A percentile compares a stretch with the other conserved stretches of the same genome.
Conservation (phyloP, 2,329 filamentous ascomycete species). For the Gliomastix tumulicola region DNA sequence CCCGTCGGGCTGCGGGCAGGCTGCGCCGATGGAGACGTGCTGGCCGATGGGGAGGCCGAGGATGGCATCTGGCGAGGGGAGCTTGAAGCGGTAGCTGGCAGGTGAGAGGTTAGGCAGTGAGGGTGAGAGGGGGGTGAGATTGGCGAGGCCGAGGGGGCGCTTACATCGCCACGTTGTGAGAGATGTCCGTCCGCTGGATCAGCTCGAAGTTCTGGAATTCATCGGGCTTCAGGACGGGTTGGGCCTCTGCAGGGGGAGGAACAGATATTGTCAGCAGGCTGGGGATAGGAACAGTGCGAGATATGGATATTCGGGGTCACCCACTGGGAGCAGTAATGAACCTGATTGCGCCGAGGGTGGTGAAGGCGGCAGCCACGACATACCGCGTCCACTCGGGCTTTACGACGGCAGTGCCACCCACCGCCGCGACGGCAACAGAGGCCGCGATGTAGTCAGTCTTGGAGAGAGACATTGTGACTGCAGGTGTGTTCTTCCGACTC, state of each 20-base stretch:
- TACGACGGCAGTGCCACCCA: too few relatives aligned
- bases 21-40: constrained; percentile 92
- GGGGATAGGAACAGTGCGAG: too few relatives aligned
- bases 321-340: too few relatives aligned
- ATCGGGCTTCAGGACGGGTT: constrained; percentile 80
- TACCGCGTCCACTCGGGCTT: too few relatives aligned
- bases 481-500: too few relatives aligned
- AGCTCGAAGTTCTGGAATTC: constrained; percentile 89
- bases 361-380: too few relatives aligned
- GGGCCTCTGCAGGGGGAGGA: constrained; percentile 53
- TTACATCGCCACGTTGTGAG: constrained; percentile 96
- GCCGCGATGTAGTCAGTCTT: too few relatives aligned
- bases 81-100: constrained; percentile 84
- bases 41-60: constrained; percentile 97
- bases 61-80: constrained; percentile 70
- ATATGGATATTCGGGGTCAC: too few relatives aligned
- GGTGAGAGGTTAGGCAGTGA: not conserved
- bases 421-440: too few relatives aligned
- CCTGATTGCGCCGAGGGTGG: too few relatives aligned
- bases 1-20: constrained; percentile 60
- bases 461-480: too few relatives aligned
- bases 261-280: too few relatives aligned
- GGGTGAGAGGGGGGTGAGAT: not conserved
- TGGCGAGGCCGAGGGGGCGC: constrained; percentile 14
- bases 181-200: constrained; percentile 89